Conservation (phyloP, 1,284 basidiomycete genomes). For the Ganoderma multipileum region DNA sequence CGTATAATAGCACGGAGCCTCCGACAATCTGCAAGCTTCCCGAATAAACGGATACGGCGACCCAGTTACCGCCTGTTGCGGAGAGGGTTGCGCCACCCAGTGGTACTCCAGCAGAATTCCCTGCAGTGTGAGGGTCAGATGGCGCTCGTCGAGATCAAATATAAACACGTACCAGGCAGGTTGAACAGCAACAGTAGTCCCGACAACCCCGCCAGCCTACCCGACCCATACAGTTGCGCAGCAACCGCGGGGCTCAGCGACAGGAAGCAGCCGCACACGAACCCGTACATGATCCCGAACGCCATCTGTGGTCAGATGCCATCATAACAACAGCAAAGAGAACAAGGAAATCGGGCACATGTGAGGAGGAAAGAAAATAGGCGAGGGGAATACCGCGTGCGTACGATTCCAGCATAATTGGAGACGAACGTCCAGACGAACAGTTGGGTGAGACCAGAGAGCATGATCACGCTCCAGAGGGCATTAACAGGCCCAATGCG, state of each 20-base stretch:
- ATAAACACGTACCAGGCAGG: constrained; percentile 25
- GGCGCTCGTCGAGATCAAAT: background rate
- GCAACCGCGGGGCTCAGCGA: constrained; percentile 28
- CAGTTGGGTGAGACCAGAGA: constrained; percentile 38
- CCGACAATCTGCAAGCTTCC: constrained; percentile 27
- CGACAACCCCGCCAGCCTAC: constrained; percentile 29
- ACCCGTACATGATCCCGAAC: constrained; percentile 37
- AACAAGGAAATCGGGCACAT: background rate
- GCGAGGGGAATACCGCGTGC: background rate
- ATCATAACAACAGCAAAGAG: background rate
- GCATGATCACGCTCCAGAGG: constrained; percentile 29
- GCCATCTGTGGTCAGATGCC: constrained; percentile 27
- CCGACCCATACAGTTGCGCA: constrained; percentile 30
- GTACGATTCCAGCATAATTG: constrained; percentile 36
- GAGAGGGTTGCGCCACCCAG: constrained; percentile 27
- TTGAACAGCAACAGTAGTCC: constrained; percentile 31
- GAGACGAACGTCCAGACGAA: constrained; percentile 37
- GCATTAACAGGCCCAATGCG: constrained; percentile 37
- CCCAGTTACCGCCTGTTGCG: constrained; percentile 28
- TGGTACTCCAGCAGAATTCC: constrained; percentile 28
- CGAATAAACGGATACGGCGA: constrained; percentile 26
- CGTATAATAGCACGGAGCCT: constrained; percentile 25
- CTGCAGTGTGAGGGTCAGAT: constrained; percentile 2
- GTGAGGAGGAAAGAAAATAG: background rate
- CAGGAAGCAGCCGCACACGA: constrained; percentile 38